phyloP scores from a whole-genome alignment of 163 green algal genomes.

The Chloromonas sp. region DNA sequence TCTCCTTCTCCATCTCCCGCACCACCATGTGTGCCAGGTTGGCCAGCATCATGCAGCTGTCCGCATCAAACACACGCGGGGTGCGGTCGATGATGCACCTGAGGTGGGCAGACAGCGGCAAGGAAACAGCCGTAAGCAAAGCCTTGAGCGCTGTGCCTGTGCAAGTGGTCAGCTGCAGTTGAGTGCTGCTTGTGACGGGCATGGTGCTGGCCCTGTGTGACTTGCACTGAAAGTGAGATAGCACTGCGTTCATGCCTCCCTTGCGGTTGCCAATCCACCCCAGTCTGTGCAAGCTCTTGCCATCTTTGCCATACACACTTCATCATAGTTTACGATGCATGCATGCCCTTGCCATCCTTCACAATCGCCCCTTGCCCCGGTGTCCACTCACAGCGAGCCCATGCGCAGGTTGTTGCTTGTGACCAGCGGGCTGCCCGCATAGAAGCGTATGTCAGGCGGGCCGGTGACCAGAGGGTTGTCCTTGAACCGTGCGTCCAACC shows the following conservation, averaged over 20 bases:
- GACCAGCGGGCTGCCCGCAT: conserved; percentile 58
- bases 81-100: conserved; percentile 67
- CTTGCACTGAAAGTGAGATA: too few species aligned
- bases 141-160: too few species aligned
- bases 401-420: conserved; percentile 41
- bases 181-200: too few species aligned
- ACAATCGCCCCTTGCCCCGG: too few species aligned
- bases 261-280: too few species aligned
- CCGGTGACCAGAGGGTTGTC: conserved; percentile 54
- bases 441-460: conserved; percentile 57
- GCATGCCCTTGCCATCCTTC: too few species aligned
- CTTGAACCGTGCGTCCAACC: conserved; percentile 59
- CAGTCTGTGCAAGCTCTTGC: too few species aligned
- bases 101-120: conserved; percentile 1
- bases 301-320: too few species aligned
- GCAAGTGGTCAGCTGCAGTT: too few species aligned
- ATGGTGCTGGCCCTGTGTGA: too few species aligned
- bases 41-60: conserved; percentile 55
- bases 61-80: conserved; percentile 52
- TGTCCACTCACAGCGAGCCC: conserved; percentile 46
- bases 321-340: too few species aligned
- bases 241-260: too few species aligned
- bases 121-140: background rate
- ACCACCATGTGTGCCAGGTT: conserved; percentile 71
- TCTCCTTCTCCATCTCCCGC: conserved; percentile 68